Evolutionary conservation across 2,329 filamentous ascomycete species (phyloP), one percentile per base, ranked within the genome.

Genomic region (Xylaria sp.): DNA sequence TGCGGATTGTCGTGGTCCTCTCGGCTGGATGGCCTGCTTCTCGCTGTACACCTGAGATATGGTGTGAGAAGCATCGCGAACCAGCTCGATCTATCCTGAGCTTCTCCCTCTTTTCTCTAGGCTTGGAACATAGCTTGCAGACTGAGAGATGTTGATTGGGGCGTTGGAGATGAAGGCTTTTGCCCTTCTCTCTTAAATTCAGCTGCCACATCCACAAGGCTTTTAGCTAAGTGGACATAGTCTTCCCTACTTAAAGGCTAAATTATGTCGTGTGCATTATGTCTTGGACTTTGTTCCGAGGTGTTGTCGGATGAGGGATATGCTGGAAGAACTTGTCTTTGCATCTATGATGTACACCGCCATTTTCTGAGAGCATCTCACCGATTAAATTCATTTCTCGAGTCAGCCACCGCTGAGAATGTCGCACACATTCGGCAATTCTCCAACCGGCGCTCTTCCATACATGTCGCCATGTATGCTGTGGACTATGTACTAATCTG

Each of bases 391-490:
- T 70, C 71, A 92, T 89, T 76, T 81, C 82, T 92, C 91, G 92
- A 94, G 92, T 94, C 85, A 89, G 87, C 88, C 90, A 92, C 87
- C 88, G 89, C 86, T 84, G 90, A 94, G 92, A 96, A 96, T 95
- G 92, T 90, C 89, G 92, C 92, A 83, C 85, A 85, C 87, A 90
- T 91, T 92, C 71, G 90, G 91, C 93, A 97, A 84, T 96, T 96
- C 93, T 94, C 89, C 87, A 89, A 89, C 89, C 89, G 91, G 92
- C 92, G 91, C 89, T 90, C 86, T 86, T 84, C 83, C 73, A 74
- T 85, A 80, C 86, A 87, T 87, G 84, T 80, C 76, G 11, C 22
- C 29, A 82, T 80, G 85, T 87, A 85, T 88, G 85, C 62, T 67
- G 75, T 86, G 90, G 87, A 88, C 86, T 86, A 87, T 87, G 89